Evolutionary conservation across 1,284 basidiomycete species (phyloP).

Genomic region (Ustilago trichophora): DNA sequence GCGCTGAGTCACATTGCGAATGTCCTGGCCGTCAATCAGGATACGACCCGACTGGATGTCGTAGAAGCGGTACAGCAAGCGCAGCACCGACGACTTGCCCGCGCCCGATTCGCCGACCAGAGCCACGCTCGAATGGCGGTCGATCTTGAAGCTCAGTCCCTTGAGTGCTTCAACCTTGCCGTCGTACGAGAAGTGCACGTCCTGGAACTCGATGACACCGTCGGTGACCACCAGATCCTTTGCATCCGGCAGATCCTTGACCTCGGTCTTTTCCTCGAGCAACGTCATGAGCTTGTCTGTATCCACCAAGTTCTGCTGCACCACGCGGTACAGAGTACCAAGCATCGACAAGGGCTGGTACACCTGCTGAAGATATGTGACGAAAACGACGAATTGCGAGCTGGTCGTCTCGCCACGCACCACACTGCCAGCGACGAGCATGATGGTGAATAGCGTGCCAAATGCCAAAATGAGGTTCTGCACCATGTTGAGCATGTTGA

Average conservation of each 20-base stretch:
- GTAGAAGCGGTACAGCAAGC: slow-evolving; percentile 87
- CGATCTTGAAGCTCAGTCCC: slow-evolving; percentile 82
- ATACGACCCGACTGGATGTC: slow-evolving; percentile 72
- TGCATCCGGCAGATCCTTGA: slow-evolving; percentile 81
- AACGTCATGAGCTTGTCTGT: slow-evolving; percentile 67
- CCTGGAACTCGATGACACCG: slow-evolving; percentile 81
- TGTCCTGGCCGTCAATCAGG: slow-evolving; percentile 81
- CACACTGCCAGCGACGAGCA: slow-evolving; percentile 52
- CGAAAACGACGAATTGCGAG: slow-evolving; percentile 78
- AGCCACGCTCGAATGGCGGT: slow-evolving; percentile 70
- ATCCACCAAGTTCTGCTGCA: slow-evolving; percentile 72
- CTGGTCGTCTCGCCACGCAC: slow-evolving; percentile 50
- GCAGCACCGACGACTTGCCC: slow-evolving; percentile 82
- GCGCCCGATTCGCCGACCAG: slow-evolving; percentile 73
- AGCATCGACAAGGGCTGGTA: slow-evolving; percentile 61
- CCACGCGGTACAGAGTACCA: slow-evolving; percentile 63
- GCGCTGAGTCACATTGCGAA: slow-evolving; percentile 81
- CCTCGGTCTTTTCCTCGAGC: slow-evolving; percentile 71
- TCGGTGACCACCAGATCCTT: slow-evolving; percentile 77
- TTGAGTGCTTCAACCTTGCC: slow-evolving; percentile 77
- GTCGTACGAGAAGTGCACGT: slow-evolving; percentile 73
- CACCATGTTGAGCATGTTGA: slow-evolving; percentile 62
- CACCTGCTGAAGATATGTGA: slow-evolving; percentile 80
- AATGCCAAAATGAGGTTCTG: slow-evolving; percentile 61
- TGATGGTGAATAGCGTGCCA: slow-evolving; percentile 55